Conservation (phyloP, 257 asterid genomes). For the Plectranthus barbatus region DNA sequence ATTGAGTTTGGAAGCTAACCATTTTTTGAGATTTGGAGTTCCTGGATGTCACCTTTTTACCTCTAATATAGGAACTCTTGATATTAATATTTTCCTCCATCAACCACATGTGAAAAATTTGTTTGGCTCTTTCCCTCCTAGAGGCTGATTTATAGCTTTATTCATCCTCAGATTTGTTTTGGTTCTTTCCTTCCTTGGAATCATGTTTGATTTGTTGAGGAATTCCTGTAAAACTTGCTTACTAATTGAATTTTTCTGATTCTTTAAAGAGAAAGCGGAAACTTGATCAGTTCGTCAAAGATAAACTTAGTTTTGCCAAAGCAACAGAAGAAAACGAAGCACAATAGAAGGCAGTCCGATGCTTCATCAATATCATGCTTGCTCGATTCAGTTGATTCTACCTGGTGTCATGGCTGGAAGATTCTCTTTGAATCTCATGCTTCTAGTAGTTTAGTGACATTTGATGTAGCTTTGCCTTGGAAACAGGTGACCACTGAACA, state of each 20-base stretch:
- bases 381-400: constrained; percentile 39
- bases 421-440: constrained; percentile 26
- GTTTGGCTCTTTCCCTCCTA: constrained; percentile 4
- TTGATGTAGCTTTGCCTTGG: constrained; percentile 27
- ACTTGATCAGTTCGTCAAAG: constrained; percentile 48
- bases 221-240: neutral
- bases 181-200: constrained; percentile 1
- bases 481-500: constrained; percentile 25
- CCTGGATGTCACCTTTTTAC: no score
- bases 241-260: neutral
- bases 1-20: no score
- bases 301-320: constrained; percentile 24
- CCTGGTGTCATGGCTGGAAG: constrained; percentile 25
- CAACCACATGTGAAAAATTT: neutral
- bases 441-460: constrained; percentile 39
- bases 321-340: constrained; percentile 26
- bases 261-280: constrained; percentile 58
- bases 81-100: neutral
- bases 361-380: constrained; percentile 45
- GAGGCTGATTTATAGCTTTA: neutral
- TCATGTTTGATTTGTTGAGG: neutral
- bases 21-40: no score
- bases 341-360: constrained; percentile 27
- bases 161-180: neutral
- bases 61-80: no score